Evolutionary conservation across 1,139 yeast species (phyloP).

Genomic region (Candida tetrigidarum): DNA sequence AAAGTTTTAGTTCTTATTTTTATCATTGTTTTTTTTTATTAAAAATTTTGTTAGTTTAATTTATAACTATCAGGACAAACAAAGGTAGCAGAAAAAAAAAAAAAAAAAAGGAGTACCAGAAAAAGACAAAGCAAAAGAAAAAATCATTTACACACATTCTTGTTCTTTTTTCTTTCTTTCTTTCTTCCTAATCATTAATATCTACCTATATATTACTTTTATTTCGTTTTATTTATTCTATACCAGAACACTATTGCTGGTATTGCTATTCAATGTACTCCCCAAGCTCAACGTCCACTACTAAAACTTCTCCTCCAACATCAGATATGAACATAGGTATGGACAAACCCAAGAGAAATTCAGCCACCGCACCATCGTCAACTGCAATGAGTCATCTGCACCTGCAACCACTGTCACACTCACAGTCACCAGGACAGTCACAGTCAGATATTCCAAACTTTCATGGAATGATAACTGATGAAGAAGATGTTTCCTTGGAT

Average conservation of each 20-base stretch:
- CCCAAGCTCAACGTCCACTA: constrained; percentile 8
- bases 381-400: constrained; percentile 6
- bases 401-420: constrained; percentile 7
- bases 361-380: not conserved
- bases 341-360: not conserved
- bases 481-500: constrained; percentile 17
- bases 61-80: too few species aligned
- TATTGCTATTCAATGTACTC: constrained; percentile 3
- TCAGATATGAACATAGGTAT: constrained; percentile 5
- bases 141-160: too few species aligned
- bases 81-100: too few species aligned
- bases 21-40: too few species aligned
- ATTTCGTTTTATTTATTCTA: not conserved
- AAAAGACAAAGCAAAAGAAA: not conserved
- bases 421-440: too few species aligned
- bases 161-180: too few species aligned
- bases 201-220: not conserved
- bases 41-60: too few species aligned
- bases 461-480: constrained; percentile 14
- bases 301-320: constrained; percentile 9
- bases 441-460: constrained; percentile 13
- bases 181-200: not conserved
- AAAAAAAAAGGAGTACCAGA: not conserved
- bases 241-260: not conserved
- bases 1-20: too few species aligned